Conservation (phyloP, 2,329 filamentous ascomycete species). For the Alternaria dauci region DNA sequence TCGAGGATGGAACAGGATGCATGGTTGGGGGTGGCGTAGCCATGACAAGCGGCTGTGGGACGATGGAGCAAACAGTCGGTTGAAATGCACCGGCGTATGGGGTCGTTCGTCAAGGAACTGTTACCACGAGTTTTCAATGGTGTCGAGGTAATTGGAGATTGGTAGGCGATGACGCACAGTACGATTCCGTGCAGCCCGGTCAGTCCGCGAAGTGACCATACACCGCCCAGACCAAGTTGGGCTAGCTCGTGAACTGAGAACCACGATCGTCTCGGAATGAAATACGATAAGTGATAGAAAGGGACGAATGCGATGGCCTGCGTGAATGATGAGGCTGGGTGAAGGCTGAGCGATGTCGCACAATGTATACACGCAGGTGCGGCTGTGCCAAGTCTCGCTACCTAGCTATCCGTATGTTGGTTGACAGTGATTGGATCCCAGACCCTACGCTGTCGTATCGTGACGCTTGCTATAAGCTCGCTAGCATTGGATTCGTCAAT, state of each 20-base stretch:
- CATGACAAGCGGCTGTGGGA: background rate
- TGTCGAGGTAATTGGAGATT: background rate
- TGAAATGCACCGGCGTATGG: background rate
- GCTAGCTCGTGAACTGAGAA: background rate
- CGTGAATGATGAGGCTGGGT: background rate
- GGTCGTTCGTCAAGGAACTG: background rate
- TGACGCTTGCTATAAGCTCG: background rate
- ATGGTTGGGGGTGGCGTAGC: background rate
- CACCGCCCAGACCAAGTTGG: background rate
- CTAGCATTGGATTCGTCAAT: too few relatives aligned
- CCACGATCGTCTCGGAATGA: accelerated
- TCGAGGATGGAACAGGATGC: background rate
- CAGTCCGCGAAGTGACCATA: background rate
- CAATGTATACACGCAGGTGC: background rate
- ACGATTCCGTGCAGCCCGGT: background rate
- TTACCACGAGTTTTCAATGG: too few relatives aligned
- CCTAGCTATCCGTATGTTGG: background rate
- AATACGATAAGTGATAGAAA: background rate
- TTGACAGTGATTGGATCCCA: background rate
- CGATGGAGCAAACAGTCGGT: background rate
- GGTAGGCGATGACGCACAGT: background rate
- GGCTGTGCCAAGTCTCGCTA: background rate
- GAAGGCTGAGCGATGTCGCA: background rate
- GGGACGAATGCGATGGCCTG: background rate
- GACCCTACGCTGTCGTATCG: background rate